These are phyloP conservation scores for Akanthomyces lecanii DNA, from an alignment of 2,329 filamentous ascomycete genomes.

Conservation along the genomic window DNA sequence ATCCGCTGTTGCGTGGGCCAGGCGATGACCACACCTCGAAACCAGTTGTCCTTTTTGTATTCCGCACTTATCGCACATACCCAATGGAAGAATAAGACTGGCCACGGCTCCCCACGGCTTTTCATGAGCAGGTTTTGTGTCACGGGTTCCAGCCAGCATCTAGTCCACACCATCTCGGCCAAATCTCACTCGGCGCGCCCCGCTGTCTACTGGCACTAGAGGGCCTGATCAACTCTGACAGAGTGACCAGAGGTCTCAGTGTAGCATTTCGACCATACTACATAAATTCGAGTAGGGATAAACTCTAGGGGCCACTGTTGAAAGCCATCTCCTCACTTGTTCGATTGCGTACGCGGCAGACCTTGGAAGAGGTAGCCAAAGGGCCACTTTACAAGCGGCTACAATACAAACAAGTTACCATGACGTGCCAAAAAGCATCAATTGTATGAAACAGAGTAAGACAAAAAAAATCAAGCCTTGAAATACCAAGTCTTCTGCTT, in stretches of 20 bases:
- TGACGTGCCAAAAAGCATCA: too few species aligned
- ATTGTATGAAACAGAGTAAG: too few species aligned
- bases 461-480: too few species aligned
- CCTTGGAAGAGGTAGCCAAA: too few species aligned
- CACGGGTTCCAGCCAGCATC: not conserved
- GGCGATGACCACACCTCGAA: not conserved
- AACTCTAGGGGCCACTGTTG: not conserved
- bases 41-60: not conserved
- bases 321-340: not conserved
- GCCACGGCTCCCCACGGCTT: too few species aligned
- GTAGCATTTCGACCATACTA: not conserved
- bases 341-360: too few species aligned
- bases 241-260: not conserved
- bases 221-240: not conserved
- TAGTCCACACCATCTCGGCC: slow-evolving; percentile 1
- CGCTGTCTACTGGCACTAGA: not conserved
- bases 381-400: too few species aligned
- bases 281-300: too few species aligned
- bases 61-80: not conserved
- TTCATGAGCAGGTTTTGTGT: not conserved
- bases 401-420: too few species aligned
- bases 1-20: not conserved
- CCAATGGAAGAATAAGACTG: not conserved
- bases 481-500: too few species aligned
- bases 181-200: slow-evolving; percentile 9